Evolutionary conservation across 495 filamentous ascomycete species (phyloP).

Genomic region (Penicillium salamii): DNA sequence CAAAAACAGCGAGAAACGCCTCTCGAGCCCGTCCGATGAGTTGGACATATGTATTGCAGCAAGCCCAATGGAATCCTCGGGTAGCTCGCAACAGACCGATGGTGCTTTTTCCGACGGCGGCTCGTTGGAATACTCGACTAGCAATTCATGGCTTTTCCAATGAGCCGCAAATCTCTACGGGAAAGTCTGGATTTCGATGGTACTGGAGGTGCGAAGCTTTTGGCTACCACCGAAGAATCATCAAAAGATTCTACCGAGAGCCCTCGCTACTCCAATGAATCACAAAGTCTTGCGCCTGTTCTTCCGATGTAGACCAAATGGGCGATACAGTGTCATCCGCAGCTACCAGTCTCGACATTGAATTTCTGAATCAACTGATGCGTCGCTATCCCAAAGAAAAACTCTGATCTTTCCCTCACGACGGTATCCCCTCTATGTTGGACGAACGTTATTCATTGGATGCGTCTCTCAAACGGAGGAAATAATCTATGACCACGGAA

Average conservation of each 20-base stretch:
- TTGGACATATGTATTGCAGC: too few species aligned
- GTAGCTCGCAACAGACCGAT: too few species aligned
- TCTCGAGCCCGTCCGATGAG: too few species aligned
- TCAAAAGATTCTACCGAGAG: too few species aligned
- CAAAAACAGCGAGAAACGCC: too few species aligned
- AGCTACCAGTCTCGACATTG: constrained; percentile 18
- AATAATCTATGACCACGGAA: too few species aligned
- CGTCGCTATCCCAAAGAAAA: constrained; percentile 53
- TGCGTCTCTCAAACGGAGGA: too few species aligned
- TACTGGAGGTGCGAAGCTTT: constrained; percentile 42
- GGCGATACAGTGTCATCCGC: constrained; percentile 3
- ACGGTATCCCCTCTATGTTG: constrained; percentile 20
- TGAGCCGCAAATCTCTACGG: constrained; percentile 44
- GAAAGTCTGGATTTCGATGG: constrained; percentile 42
- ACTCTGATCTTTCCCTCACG: constrained; percentile 55
- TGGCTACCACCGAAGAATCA: constrained; percentile 22
- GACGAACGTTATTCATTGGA: constrained; percentile 21
- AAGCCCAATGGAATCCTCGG: too few species aligned
- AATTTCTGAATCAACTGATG: constrained; percentile 43
- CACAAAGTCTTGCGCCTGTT: too few species aligned
- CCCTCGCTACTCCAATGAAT: too few species aligned
- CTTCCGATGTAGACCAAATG: constrained; percentile 8
- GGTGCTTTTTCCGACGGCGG: too few species aligned
- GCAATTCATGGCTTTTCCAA: constrained; percentile 32
- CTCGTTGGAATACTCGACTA: too few species aligned